Evolutionary conservation across 805 yeast genomes (phyloP), one percentile per base, ranked within the genome.

Genomic region (Candida bentonensis): DNA sequence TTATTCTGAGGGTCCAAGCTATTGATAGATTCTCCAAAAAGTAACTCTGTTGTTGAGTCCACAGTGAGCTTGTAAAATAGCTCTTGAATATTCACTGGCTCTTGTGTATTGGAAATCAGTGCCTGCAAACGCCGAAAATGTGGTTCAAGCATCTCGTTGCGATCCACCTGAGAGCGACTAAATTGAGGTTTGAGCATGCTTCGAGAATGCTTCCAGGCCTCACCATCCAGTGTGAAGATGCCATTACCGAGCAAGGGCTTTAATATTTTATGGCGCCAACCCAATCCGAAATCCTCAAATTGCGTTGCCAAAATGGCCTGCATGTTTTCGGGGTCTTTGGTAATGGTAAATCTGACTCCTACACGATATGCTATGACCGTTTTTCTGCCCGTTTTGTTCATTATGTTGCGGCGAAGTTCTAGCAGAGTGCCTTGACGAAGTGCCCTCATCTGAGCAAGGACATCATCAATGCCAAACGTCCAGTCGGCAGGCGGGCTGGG

Each of bases 31-130:
- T 59, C 59, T 13, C 64, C 65, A 46, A 61, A 57, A 41, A 61
- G 46, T 40, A 60, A 60, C 47, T 61, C 63, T 13, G 65, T 58
- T 13, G 64, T 58, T 13, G 62, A 55, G 44, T 61, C 65, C 48
- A 61, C 46, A 9, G 64, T 61, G 42, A 61, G 48, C 25, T 51
- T 45, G 49, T 50, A 60, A 46, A 59, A 54, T 27, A 57, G 50
- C 22, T 42, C 49, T 44, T 59, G 63, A 23, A 54, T 46, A 20
- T 61, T 63, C 39, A 60, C 48, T 9, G 36, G 20, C 5, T 22
- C 13, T 15, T 41, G 40, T 4, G 40, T 22, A 9, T 30, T 40
- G n/a, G 46, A 44, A 27, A 50, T 39, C 11, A 45, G 40, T n/a
- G 27, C 23, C 22, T 53, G 15, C 34, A 57, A 41, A 23, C 39